A percentile compares a stretch with the other conserved stretches of the same genome.
phyloP scores from a whole-genome alignment of 2,329 filamentous ascomycete species.

The Epichloe glyceriae region DNA sequence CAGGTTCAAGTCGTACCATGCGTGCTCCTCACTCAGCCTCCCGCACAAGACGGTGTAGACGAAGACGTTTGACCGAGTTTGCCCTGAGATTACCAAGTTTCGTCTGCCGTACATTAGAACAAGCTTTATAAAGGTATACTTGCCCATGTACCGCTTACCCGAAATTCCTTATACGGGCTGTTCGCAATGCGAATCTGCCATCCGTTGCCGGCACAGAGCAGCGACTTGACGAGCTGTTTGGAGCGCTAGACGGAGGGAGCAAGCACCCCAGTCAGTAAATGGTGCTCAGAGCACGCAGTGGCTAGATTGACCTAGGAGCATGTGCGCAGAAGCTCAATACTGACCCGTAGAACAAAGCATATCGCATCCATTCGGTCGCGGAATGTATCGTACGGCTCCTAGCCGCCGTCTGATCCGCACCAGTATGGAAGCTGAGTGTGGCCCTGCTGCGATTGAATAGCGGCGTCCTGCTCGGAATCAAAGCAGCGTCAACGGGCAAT shows the following conservation, averaged over 20 bases:
- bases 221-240: slow-evolving; percentile 18
- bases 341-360: slow-evolving; percentile 10
- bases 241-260: slow-evolving; percentile 6
- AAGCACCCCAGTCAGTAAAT: not conserved
- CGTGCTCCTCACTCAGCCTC: too few species aligned
- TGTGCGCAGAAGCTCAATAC: not conserved
- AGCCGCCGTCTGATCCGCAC: slow-evolving; percentile 16
- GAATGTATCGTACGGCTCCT: slow-evolving; percentile 16
- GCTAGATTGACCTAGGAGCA: too few species aligned
- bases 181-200: slow-evolving; percentile 13
- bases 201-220: slow-evolving; percentile 12
- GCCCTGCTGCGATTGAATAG: slow-evolving; percentile 16
- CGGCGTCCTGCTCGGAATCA: slow-evolving; percentile 3
- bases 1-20: too few species aligned
- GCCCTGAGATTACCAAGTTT: not conserved
- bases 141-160: slow-evolving; percentile 2
- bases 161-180: slow-evolving; percentile 13
- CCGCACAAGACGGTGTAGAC: too few species aligned
- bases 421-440: slow-evolving; percentile 12
- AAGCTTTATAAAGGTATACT: not conserved
- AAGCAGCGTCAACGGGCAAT: too few species aligned
- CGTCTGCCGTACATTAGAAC: not conserved
- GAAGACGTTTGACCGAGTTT: not conserved
- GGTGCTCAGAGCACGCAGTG: too few species aligned
- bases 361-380: slow-evolving; percentile 14